Evolutionary conservation across 352 stramenopile species (phyloP).

Genomic region (Globisporangium parvum): DNA sequence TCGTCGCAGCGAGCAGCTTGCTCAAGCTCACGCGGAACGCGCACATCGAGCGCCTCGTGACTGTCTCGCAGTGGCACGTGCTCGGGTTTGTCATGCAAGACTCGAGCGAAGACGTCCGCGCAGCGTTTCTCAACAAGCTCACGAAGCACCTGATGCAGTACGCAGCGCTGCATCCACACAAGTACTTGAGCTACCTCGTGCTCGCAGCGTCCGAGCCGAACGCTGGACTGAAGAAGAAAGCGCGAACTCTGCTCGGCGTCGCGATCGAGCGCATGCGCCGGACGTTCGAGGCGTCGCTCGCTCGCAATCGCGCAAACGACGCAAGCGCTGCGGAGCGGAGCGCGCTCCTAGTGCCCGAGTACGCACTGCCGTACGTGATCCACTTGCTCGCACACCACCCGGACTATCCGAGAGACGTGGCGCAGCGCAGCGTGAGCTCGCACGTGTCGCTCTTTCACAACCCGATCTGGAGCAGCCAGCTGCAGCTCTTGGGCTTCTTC

Average conservation of each 20-base stretch:
- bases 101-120: conserved; percentile 62
- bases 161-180: conserved; percentile 54
- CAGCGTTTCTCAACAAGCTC: conserved; percentile 70
- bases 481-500: conserved; percentile 63
- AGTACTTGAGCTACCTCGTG: conserved; percentile 75
- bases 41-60: conserved; percentile 43
- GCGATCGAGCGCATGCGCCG: conserved; percentile 73
- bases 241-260: conserved; percentile 34
- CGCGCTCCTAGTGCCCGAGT: conserved; percentile 80
- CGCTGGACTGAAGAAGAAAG: conserved; percentile 48
- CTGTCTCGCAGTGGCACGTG: conserved; percentile 66
- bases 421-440: conserved; percentile 22
- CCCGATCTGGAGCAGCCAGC: conserved; percentile 43
- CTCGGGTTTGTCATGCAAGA: conserved; percentile 76
- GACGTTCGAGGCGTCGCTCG: conserved; percentile 53
- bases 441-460: conserved; percentile 26
- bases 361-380: conserved; percentile 72
- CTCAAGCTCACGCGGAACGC: conserved; percentile 62
- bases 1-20: conserved; percentile 40
- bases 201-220: conserved; percentile 55
- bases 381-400: conserved; percentile 80
- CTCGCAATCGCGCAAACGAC: conserved; percentile 7
- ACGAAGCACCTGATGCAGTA: conserved; percentile 64
- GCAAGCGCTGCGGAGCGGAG: conserved; percentile 4
- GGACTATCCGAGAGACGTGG: conserved; percentile 43